Base-by-base conservation (phyloP, 345 rosid genomes). In the Erodium maritimum region DNA sequence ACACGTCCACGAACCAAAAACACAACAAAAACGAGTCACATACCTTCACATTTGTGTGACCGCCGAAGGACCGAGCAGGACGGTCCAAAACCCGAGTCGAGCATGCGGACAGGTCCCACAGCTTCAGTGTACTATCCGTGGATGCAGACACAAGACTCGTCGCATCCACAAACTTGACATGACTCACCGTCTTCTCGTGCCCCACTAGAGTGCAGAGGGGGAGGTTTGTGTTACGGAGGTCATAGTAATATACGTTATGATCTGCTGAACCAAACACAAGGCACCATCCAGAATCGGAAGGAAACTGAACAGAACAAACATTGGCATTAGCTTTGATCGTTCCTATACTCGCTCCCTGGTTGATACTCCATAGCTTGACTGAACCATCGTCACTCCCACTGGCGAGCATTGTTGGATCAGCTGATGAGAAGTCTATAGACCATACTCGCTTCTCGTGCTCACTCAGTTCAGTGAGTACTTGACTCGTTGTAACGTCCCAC, bases 301-400 rank as follows among this genome's bases (percentile, higher is more conserved):
- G 95, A 77, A 93, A 93, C 74, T 93, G 96, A 62, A 93, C 97
- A 33, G 90, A 79, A 61, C 97, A 93, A 29, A 93, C 84, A 66
- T 93, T 93, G 67, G 97, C 97, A 76, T 79, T 89, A 33, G 95
- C 85, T 77, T 78, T 79, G 76, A 93, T 93, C 65, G 95, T 82
- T 57, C 90, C 84, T 24, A 87, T 71, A 71, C 96, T 93, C 23
- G 55, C 81, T 60, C 91, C 96, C 97, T 93, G 99, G 85, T 93
- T 89, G 95, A 93, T 89, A 74, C 86, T 93, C 99, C 99, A 93
- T 62, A 89, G 95, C 90, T 89, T 93, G 65, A 93, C 88, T 29
- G 91, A 81, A 65, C 95, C 77, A 75, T 93, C 97, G 57, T 93
- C 97, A 21, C 99, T 89, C 70, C 97, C 97, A 10, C 99, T 93